Evolutionary conservation across 495 filamentous ascomycete genomes (phyloP), one percentile per base, ranked within the genome.

Genomic region (Trichoderma asperelloides): DNA sequence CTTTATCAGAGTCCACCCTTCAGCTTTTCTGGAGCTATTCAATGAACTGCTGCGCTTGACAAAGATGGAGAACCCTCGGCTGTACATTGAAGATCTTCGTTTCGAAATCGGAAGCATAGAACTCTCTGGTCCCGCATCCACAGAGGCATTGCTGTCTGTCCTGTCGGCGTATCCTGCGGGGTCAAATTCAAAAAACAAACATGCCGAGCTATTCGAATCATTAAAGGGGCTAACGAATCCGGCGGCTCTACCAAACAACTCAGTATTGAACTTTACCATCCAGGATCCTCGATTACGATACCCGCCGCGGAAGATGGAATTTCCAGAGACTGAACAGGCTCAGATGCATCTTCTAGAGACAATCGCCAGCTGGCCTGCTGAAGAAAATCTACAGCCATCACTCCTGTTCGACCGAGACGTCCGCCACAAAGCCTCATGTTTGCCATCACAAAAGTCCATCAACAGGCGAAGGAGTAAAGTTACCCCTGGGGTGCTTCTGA

Each of bases 91-190:
- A 73, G 95, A 98, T 73, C 75, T 98, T 16, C 86, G 95, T 2
- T 98, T 92, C 72, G 93, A 98, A 70, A 89, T 98, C 74, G 95
- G 95, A 57, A 97, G 92, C 73, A 94, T 98, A 64, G 90, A 96
- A 69, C 79, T 97, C 65, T 88, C 85, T 0, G 95, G 95, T 0
- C 92, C 95, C 1, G 90, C 84, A 2, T 90, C 92, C 8, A 93
- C 90, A 3, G 92, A 97, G 75, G 83, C 92, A 3, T 78, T 98
- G 2, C 78, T 93, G 27, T 84, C 88, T 8, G 79, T 89, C 21
- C 82, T 98, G 64, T 82, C 84, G 63, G 88, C 93, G 25, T 85
- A 69, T 67, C 60, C 66, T 16, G 66, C 69, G 39, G 69, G 67
- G 16, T 67, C 68, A 0, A 71, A 72, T 21, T 60, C 68, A 2